These are phyloP conservation scores for Wickerhamiella infanticola DNA, from an alignment of 1,139 yeast genomes.

Conservation along the genomic window DNA sequence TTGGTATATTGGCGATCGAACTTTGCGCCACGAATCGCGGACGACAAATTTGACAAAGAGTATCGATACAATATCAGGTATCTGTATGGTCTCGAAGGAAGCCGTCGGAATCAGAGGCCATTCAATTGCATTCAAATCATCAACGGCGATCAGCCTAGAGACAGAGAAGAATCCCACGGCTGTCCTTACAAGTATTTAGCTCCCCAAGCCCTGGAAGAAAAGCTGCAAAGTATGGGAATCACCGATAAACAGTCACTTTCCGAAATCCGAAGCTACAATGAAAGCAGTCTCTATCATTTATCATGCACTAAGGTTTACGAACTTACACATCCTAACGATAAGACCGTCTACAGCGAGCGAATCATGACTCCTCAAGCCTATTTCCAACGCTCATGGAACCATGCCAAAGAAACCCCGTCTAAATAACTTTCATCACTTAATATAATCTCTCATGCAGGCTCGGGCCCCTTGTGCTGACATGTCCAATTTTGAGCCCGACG, in stretches of 20 bases:
- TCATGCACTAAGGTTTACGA: conserved; percentile 91
- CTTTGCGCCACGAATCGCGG: conserved; percentile 46
- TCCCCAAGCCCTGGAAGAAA: conserved; percentile 40
- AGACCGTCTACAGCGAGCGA: conserved; percentile 26
- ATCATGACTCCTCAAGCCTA: conserved; percentile 81
- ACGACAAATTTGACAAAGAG: conserved; percentile 73
- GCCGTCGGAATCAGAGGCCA: conserved; percentile 70
- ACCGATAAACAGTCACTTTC: conserved; percentile 43
- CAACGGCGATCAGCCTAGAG: conserved; percentile 37
- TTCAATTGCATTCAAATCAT: conserved; percentile 71
- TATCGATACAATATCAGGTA: conserved; percentile 80
- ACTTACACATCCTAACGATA: conserved; percentile 40
- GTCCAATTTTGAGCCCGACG: conserved; percentile 9
- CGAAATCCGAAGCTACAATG: conserved; percentile 50
- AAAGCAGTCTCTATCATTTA: conserved; percentile 36
- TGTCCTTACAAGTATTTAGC: conserved; percentile 79
- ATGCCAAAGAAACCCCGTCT: background rate
- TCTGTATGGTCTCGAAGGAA: conserved; percentile 83
- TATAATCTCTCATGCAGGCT: background rate
- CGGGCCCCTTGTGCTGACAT: background rate
- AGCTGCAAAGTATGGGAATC: conserved; percentile 54
- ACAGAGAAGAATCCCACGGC: conserved; percentile 48
- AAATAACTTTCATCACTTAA: background rate
- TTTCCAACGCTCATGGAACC: conserved; percentile 40
- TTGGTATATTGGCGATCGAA: conserved; percentile 67